Evolutionary conservation across 805 yeast species (phyloP).

Genomic region (Candida caryicola): DNA sequence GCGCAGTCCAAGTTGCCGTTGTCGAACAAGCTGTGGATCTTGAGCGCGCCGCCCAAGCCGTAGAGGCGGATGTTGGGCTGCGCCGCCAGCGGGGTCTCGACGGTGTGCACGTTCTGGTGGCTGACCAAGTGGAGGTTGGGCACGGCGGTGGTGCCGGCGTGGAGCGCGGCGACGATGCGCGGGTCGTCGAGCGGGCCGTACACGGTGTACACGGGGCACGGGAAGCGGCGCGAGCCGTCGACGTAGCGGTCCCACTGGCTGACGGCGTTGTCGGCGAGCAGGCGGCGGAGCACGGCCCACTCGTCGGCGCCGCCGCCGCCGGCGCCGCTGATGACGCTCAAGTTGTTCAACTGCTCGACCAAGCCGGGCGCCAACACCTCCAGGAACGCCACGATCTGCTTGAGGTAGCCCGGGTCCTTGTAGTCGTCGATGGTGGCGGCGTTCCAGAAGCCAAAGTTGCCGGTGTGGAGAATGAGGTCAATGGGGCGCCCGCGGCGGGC

Average conservation of each 20-base stretch:
- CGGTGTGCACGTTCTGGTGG: conserved; percentile 47
- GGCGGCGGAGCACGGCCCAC: conserved; percentile 6
- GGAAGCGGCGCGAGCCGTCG: conserved; percentile 37
- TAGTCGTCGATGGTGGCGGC: conserved; percentile 48
- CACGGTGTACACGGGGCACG: conserved; percentile 72
- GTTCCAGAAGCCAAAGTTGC: conserved; percentile 60
- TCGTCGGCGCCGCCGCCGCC: conserved; percentile 1
- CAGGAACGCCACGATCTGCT: conserved; percentile 67
- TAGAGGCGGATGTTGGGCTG: conserved; percentile 49
- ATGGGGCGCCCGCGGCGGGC: conserved; percentile 8
- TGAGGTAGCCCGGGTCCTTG: conserved; percentile 52
- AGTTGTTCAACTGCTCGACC: conserved; percentile 50
- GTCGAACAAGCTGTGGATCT: conserved; percentile 65
- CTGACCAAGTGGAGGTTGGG: conserved; percentile 62
- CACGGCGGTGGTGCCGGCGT: conserved; percentile 49
- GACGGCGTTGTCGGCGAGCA: conserved; percentile 5
- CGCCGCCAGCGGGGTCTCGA: conserved; percentile 41
- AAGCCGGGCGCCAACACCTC: conserved; percentile 51
- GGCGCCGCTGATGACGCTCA: conserved; percentile 15
- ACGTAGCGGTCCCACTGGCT: conserved; percentile 22
- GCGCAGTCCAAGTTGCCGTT: conserved; percentile 20
- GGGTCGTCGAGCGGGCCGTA: conserved; percentile 78
- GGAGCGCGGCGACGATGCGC: conserved; percentile 58
- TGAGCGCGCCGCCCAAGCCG: conserved; percentile 72
- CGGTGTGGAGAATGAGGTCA: conserved; percentile 22